phyloP scores from a whole-genome alignment of 768 basidiomycete genomes.

The Scleroderma citrinum region DNA sequence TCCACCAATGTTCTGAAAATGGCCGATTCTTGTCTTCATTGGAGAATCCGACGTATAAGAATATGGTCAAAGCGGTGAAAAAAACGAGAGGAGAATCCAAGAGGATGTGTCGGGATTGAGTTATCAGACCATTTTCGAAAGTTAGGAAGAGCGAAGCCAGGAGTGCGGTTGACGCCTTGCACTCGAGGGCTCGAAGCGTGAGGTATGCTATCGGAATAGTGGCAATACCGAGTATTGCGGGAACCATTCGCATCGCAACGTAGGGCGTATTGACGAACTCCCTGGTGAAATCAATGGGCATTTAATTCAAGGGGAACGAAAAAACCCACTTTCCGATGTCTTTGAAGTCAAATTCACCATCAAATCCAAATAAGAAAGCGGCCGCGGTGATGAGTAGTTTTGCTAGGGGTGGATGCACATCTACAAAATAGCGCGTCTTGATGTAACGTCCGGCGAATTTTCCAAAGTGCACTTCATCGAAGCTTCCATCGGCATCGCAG shows the following conservation, averaged over 20 bases:
- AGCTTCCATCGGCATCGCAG: slow-evolving; percentile 61
- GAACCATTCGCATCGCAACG: slow-evolving; percentile 95
- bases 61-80: slow-evolving; percentile 87
- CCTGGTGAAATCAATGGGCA: slow-evolving; percentile 35
- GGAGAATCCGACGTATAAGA: slow-evolving; percentile 85
- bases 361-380: slow-evolving; percentile 79
- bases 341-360: slow-evolving; percentile 95
- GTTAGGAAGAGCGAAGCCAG: slow-evolving; percentile 88
- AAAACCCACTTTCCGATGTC: slow-evolving; percentile 87
- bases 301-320: background rate
- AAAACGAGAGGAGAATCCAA: slow-evolving; percentile 98
- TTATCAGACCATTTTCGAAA: slow-evolving; percentile 94
- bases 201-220: slow-evolving; percentile 90
- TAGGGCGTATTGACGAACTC: slow-evolving; percentile 86
- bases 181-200: slow-evolving; percentile 88
- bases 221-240: slow-evolving; percentile 81
- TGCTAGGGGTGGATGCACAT: slow-evolving; percentile 96
- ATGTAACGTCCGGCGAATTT: slow-evolving; percentile 95
- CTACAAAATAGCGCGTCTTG: slow-evolving; percentile 85
- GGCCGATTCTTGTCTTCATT: slow-evolving; percentile 84
- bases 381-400: slow-evolving; percentile 93
- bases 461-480: slow-evolving; percentile 98
- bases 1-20: slow-evolving; percentile 89
- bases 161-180: slow-evolving; percentile 86
- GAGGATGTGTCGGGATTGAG: slow-evolving; percentile 94